Conservation (phyloP, 768 basidiomycete genomes). For the Psilocybe cubensis region DNA sequence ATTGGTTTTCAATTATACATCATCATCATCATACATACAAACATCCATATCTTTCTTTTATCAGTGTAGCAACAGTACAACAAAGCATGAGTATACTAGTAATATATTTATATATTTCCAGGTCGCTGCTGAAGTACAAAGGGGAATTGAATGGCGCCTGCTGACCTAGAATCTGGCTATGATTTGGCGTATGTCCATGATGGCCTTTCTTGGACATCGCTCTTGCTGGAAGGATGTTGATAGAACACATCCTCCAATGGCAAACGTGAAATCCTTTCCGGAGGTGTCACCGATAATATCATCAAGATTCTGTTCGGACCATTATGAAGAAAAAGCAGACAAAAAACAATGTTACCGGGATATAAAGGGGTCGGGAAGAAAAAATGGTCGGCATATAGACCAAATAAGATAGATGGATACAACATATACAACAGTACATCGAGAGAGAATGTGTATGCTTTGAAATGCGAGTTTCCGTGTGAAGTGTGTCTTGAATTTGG, state of each 20-base stretch:
- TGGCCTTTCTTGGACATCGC: background rate
- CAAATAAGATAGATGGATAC: slow-evolving; percentile 26
- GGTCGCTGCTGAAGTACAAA: background rate
- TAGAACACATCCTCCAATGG: background rate
- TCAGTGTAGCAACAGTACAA: slow-evolving; percentile 32
- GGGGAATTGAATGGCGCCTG: background rate
- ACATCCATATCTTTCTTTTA: slow-evolving; percentile 13
- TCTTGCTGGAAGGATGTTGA: no score
- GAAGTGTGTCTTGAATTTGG: slow-evolving; percentile 10
- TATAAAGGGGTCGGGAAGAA: background rate
- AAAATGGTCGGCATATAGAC: slow-evolving; percentile 6
- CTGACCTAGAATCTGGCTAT: background rate
- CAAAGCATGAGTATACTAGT: slow-evolving; percentile 11
- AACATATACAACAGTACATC: slow-evolving; percentile 25
- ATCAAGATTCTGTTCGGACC: background rate
- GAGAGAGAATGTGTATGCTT: slow-evolving; percentile 6
- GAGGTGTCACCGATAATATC: background rate
- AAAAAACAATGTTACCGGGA: background rate
- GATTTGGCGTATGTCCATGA: background rate
- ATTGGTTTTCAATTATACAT: background rate
- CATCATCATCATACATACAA: slow-evolving; percentile 9
- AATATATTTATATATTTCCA: slow-evolving; percentile 19
- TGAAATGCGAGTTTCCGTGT: slow-evolving; percentile 14
- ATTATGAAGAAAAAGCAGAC: background rate
- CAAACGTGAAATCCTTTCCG: background rate